Conservation (phyloP, 139 green algal species). For the Mesostigma viride region DNA sequence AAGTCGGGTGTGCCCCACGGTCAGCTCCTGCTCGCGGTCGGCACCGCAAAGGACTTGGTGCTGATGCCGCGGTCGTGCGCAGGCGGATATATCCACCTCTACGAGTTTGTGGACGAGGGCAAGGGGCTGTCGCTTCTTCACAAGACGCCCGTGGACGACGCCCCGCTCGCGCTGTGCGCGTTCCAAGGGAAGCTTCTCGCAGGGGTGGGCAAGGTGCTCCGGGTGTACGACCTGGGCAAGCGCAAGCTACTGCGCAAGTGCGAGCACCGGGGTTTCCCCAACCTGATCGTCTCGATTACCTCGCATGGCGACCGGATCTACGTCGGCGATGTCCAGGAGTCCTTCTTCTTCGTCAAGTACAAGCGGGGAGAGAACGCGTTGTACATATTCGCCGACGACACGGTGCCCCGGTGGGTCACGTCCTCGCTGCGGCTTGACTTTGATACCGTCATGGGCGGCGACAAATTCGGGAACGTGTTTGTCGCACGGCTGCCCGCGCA, state of each 20-base stretch:
- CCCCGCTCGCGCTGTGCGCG: constrained; percentile 60
- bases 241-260: constrained; percentile 95
- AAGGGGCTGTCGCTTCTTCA: constrained; percentile 74
- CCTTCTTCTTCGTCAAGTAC: constrained; percentile 76
- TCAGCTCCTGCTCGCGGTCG: constrained; percentile 77
- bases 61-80: constrained; percentile 68
- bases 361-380: constrained; percentile 76
- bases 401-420: constrained; percentile 66
- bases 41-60: constrained; percentile 61
- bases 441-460: constrained; percentile 78
- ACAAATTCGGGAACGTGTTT: constrained; percentile 95
- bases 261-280: constrained; percentile 77
- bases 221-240: constrained; percentile 89
- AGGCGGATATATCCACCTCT: constrained; percentile 66
- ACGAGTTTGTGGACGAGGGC: constrained; percentile 57
- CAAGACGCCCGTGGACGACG: constrained; percentile 66
- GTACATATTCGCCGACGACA: constrained; percentile 91
- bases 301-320: constrained; percentile 68
- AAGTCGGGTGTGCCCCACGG: too few relatives aligned
- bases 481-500: constrained; percentile 74
- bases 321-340: constrained; percentile 66
- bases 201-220: constrained; percentile 68
- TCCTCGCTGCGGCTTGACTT: constrained; percentile 77
- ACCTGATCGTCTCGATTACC: constrained; percentile 53
- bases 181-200: constrained; percentile 80